Evolutionary conservation across 805 yeast species (phyloP).

Genomic region (Candida arabinofermentans): DNA sequence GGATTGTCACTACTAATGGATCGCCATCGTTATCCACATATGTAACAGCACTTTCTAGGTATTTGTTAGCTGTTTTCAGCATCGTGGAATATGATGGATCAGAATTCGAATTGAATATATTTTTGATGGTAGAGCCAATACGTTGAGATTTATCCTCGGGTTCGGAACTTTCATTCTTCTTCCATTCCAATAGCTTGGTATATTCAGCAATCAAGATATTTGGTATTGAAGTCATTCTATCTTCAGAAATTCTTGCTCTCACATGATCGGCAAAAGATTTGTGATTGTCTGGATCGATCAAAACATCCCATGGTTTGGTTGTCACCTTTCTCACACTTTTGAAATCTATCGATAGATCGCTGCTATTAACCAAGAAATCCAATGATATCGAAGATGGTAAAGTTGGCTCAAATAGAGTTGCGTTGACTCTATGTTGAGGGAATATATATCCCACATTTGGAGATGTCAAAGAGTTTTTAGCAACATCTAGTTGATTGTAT

Average conservation of each 20-base stretch:
- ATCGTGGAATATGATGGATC: conserved; percentile 32
- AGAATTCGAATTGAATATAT: conserved; percentile 20
- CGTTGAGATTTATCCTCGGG: conserved; percentile 6
- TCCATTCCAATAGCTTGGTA: conserved; percentile 31
- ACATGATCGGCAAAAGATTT: conserved; percentile 54
- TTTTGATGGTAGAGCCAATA: conserved; percentile 19
- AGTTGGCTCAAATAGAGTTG: conserved; percentile 40
- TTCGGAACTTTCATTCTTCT: conserved; percentile 12
- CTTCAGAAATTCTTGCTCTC: conserved; percentile 48
- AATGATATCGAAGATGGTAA: conserved; percentile 45
- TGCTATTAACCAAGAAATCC: conserved; percentile 57
- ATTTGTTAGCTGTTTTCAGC: conserved; percentile 41
- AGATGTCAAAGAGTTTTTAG: conserved; percentile 38
- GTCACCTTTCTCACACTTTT: conserved; percentile 46
- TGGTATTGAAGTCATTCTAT: conserved; percentile 36
- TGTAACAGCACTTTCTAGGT: conserved; percentile 60
- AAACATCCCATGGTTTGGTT: conserved; percentile 60
- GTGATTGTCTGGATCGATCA: conserved; percentile 41
- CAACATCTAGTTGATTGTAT: conserved; percentile 31
- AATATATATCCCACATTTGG: conserved; percentile 55
- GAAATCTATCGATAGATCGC: conserved; percentile 60
- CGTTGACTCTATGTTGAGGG: conserved; percentile 46
- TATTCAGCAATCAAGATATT: conserved; percentile 39
- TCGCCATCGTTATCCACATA: conserved; percentile 38
- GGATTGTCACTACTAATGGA: conserved; percentile 53